Percentiles rank a stretch among this genome's conserved stretches.
phyloP scores from a whole-genome alignment of 371 early-diverging fungal genomes.

The Saksenaea vasiformis region DNA sequence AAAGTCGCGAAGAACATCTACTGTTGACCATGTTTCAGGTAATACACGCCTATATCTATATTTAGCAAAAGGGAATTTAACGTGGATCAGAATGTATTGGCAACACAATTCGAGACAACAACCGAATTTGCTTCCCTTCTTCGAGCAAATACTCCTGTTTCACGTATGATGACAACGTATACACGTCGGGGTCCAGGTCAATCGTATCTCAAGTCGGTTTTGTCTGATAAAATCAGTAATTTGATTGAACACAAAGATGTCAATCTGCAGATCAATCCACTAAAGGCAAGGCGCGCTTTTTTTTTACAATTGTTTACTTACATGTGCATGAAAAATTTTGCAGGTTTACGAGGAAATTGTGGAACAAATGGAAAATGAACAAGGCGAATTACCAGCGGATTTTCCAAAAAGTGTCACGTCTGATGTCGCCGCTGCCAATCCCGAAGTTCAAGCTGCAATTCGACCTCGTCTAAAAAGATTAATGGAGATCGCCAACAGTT shows the following conservation, averaged over 20 bases:
- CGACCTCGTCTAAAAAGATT: slow-evolving; percentile 75
- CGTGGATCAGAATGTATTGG: slow-evolving; percentile 70
- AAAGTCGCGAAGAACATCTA: slow-evolving; percentile 92
- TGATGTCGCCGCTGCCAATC: slow-evolving; percentile 72
- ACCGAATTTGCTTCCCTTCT: slow-evolving; percentile 86
- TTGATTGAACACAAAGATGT: slow-evolving; percentile 47
- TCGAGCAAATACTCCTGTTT: slow-evolving; percentile 94
- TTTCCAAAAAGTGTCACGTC: slow-evolving; percentile 71
- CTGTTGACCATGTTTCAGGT: slow-evolving; percentile 95
- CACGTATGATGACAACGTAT: slow-evolving; percentile 96
- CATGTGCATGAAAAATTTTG: not conserved
- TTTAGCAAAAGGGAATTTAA: not conserved
- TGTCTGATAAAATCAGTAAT: slow-evolving; percentile 80
- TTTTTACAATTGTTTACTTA: not conserved
- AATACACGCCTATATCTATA: not conserved
- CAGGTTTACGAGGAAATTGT: slow-evolving; percentile 84
- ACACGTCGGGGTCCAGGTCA: slow-evolving; percentile 94
- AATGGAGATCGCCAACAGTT: slow-evolving; percentile 79
- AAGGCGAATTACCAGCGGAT: slow-evolving; percentile 46
- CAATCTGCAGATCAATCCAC: slow-evolving; percentile 88
- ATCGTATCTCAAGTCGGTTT: slow-evolving; percentile 86
- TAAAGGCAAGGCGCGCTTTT: slow-evolving; percentile 49
- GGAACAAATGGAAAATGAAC: slow-evolving; percentile 64
- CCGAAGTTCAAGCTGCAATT: slow-evolving; percentile 78
- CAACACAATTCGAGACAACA: slow-evolving; percentile 88